Percentiles rank a stretch among this genome's conserved stretches.
Evolutionary conservation across 768 basidiomycete genomes (phyloP).

Genomic region (Termitomyces heimii): DNA sequence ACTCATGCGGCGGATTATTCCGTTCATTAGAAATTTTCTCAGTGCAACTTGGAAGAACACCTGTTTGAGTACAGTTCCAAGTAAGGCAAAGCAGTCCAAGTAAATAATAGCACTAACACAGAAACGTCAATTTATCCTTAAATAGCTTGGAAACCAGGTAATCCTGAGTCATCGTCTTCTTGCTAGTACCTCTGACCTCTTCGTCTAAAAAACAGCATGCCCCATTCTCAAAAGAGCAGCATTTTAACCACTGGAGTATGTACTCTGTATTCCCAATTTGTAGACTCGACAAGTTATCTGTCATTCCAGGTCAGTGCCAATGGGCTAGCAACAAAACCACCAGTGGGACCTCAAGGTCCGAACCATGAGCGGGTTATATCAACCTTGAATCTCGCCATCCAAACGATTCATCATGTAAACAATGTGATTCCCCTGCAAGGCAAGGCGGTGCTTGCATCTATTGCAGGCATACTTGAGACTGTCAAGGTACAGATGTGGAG

Average conservation of each 20-base stretch:
- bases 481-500: neutral
- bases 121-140: too few relatives aligned
- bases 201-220: neutral
- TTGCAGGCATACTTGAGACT: neutral
- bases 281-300: neutral
- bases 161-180: too few relatives aligned
- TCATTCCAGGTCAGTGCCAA: too few relatives aligned
- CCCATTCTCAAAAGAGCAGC: neutral
- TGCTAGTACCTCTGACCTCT: neutral
- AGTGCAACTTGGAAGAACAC: too few relatives aligned
- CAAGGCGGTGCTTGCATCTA: neutral
- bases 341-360: neutral
- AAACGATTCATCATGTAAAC: neutral
- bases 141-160: too few relatives aligned
- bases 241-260: neutral
- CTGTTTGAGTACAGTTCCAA: too few relatives aligned
- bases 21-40: too few relatives aligned
- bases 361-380: neutral
- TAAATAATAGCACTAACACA: too few relatives aligned
- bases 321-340: neutral
- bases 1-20: too few relatives aligned
- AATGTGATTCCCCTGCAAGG: neutral
- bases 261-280: neutral
- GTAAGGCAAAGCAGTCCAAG: too few relatives aligned
- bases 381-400: neutral